A percentile compares a stretch with the other conserved stretches of the same genome.
These are phyloP conservation scores for Zygosaccharomyces pseudobailii DNA, from an alignment of 1,139 yeast genomes.

Conservation along the genomic window DNA sequence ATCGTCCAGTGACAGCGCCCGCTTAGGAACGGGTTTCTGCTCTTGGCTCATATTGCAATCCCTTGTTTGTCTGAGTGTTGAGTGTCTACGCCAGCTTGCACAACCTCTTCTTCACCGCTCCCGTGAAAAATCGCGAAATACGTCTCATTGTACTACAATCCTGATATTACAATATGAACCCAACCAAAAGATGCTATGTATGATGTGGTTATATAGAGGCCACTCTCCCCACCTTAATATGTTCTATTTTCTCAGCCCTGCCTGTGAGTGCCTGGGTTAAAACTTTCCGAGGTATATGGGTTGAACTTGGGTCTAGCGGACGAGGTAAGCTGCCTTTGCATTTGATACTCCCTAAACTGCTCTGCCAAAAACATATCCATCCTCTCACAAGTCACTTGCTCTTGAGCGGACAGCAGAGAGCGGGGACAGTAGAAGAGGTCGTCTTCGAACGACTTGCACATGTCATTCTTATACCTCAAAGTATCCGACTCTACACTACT, in stretches of 20 bases:
- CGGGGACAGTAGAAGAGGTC: constrained; percentile 30
- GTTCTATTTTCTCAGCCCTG: neutral
- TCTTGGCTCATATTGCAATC: constrained; percentile 11
- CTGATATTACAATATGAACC: constrained; percentile 7
- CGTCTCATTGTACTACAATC: constrained; percentile 3
- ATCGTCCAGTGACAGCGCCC: constrained; percentile 33
- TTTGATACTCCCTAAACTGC: constrained; percentile 13
- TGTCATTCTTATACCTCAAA: constrained; percentile 19
- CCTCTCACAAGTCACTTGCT: constrained; percentile 22
- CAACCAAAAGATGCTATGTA: constrained; percentile 4
- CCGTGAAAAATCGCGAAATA: constrained; percentile 1
- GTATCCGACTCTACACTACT: constrained; percentile 16
- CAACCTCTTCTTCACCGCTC: neutral
- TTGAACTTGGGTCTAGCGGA: constrained; percentile 20
- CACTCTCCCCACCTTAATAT: neutral
- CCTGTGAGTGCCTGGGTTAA: constrained; percentile 21
- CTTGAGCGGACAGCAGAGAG: constrained; percentile 22
- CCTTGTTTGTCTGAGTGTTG: neutral
- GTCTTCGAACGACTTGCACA: constrained; percentile 29
- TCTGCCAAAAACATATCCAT: constrained; percentile 22
- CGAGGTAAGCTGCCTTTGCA: constrained; percentile 15
- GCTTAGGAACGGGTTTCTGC: constrained; percentile 19
- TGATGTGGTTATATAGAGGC: neutral
- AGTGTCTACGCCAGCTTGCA: neutral
- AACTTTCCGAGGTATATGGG: constrained; percentile 36